Percentiles rank a stretch among this genome's conserved stretches.
Conservation (phyloP, 129 eudicot genomes). For the Flaveria trinervia region DNA sequence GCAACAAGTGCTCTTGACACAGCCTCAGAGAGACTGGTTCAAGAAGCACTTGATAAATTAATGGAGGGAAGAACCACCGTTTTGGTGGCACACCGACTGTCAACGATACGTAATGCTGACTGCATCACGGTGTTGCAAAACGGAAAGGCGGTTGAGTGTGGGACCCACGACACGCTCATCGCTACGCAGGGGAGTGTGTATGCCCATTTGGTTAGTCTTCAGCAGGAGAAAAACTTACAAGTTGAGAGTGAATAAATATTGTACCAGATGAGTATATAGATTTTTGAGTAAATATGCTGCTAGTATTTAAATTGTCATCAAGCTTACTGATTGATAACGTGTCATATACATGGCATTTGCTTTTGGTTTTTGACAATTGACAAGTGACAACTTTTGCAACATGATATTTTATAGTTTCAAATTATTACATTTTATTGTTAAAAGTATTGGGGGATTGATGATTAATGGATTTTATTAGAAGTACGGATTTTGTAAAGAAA, state of each 20-base stretch:
- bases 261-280: neutral
- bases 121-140: slow-evolving; percentile 64
- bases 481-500: neutral
- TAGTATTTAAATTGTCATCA: neutral
- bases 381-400: neutral
- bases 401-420: neutral
- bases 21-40: slow-evolving; percentile 64
- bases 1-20: slow-evolving; percentile 87
- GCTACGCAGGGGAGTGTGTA: slow-evolving; percentile 45
- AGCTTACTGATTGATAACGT: neutral
- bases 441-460: neutral
- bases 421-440: too few species aligned
- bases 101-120: slow-evolving; percentile 66
- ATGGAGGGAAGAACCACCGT: slow-evolving; percentile 74
- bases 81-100: slow-evolving; percentile 73
- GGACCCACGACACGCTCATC: slow-evolving; percentile 64
- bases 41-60: slow-evolving; percentile 70
- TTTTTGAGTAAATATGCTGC: neutral
- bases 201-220: slow-evolving; percentile 59
- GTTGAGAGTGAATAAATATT: slow-evolving; percentile 12
- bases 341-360: neutral
- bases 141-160: slow-evolving; percentile 63
- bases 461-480: neutral
- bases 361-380: neutral
- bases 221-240: slow-evolving; percentile 40